A percentile compares a stretch with the other conserved stretches of the same genome.
phyloP scores from a whole-genome alignment of 495 filamentous ascomycete genomes.

The Penicillium alfredii region DNA sequence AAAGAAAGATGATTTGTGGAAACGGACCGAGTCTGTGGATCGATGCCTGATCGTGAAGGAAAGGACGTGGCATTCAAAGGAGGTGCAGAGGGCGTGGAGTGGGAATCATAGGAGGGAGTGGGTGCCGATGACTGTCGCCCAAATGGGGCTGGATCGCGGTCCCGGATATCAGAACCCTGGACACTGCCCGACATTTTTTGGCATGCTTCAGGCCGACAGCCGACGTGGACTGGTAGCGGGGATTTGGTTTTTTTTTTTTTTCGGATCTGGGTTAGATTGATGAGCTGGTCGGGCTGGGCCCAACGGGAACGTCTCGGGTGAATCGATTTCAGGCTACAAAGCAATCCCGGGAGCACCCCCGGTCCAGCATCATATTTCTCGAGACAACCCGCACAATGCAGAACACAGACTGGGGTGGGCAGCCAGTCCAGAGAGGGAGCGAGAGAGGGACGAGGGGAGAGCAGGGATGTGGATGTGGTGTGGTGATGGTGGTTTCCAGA shows the following conservation, averaged over 20 bases:
- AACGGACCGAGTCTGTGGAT: slow-evolving; percentile 19
- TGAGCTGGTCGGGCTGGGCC: slow-evolving; percentile 43
- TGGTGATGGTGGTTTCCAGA: background rate
- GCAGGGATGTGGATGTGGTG: slow-evolving; percentile 1
- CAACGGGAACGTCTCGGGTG: slow-evolving; percentile 35
- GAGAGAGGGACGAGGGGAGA: slow-evolving; percentile 1
- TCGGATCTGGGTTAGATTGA: slow-evolving; percentile 30
- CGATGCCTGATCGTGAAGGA: slow-evolving; percentile 17
- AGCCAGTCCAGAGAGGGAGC: background rate
- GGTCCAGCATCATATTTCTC: slow-evolving; percentile 39
- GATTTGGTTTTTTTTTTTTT: no score
- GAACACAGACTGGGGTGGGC: no score
- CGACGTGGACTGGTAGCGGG: slow-evolving; percentile 28
- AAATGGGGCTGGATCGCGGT: slow-evolving; percentile 30
- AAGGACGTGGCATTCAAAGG: slow-evolving; percentile 24
- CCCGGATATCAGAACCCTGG: slow-evolving; percentile 35
- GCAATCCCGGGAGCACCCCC: slow-evolving; percentile 37
- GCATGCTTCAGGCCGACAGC: slow-evolving; percentile 34
- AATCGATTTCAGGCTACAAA: slow-evolving; percentile 38
- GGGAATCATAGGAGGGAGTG: slow-evolving; percentile 16
- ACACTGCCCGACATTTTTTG: slow-evolving; percentile 45
- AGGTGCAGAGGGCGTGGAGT: slow-evolving; percentile 23
- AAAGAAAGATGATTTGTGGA: slow-evolving; percentile 17
- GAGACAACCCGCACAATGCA: slow-evolving; percentile 10
- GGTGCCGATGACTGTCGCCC: slow-evolving; percentile 35